phyloP scores from a whole-genome alignment of 2,329 filamentous ascomycete species.

The Aspergillus spinulosporus region DNA sequence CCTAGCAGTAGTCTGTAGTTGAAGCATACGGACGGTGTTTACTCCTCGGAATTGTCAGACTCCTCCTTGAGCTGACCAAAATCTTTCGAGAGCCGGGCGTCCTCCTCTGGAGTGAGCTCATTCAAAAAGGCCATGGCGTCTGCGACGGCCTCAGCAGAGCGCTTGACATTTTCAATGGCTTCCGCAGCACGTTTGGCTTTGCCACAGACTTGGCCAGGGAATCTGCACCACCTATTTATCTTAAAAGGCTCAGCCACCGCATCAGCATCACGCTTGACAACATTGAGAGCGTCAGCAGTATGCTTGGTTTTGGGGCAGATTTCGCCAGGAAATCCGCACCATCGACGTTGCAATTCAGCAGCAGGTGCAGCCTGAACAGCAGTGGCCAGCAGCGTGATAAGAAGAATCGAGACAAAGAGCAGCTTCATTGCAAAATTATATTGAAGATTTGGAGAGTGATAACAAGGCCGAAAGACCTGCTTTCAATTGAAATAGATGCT shows the following conservation, averaged over 20 bases:
- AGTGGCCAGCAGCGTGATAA: slow-evolving; percentile 45
- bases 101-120: slow-evolving; percentile 21
- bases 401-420: slow-evolving; percentile 42
- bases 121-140: slow-evolving; percentile 35
- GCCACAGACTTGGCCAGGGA: slow-evolving; percentile 47
- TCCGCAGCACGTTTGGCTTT: slow-evolving; percentile 66
- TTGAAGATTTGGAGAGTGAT: slow-evolving; percentile 7
- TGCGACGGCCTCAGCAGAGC: slow-evolving; percentile 35
- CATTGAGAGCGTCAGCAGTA: too few relatives aligned
- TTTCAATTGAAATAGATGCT: background rate
- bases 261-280: too few relatives aligned
- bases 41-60: background rate
- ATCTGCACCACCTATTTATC: slow-evolving; percentile 35
- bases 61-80: background rate
- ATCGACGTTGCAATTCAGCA: too few relatives aligned
- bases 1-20: background rate
- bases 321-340: too few relatives aligned
- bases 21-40: background rate
- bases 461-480: background rate
- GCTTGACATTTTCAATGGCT: slow-evolving; percentile 57
- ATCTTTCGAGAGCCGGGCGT: background rate
- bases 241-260: slow-evolving; percentile 28
- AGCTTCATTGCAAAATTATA: slow-evolving; percentile 50
- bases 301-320: too few relatives aligned
- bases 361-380: slow-evolving; percentile 30